Conservation (phyloP, 345 rosid genomes). For the Eucalyptus melliodora region DNA sequence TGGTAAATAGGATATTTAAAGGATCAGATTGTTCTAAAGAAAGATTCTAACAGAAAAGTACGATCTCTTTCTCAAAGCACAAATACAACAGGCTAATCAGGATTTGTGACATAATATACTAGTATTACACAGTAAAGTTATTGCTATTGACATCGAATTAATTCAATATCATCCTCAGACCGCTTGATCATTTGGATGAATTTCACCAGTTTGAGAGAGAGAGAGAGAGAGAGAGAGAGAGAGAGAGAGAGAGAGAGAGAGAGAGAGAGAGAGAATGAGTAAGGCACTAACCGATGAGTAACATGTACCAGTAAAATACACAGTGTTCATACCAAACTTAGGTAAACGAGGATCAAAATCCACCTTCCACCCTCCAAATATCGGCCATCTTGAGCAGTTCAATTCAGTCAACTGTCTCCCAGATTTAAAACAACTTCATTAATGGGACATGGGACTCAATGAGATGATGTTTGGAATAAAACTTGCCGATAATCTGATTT, state of each 20-base stretch:
- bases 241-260: too few species aligned
- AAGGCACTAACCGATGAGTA: too few species aligned
- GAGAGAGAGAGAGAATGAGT: too few species aligned
- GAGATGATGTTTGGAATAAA: not conserved
- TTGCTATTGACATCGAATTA: not conserved
- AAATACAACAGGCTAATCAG: not conserved
- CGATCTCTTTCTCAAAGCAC: not conserved
- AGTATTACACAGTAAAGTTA: too few species aligned
- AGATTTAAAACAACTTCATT: not conserved
- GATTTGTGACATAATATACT: not conserved
- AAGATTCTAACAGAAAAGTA: not conserved
- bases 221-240: too few species aligned
- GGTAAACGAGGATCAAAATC: not conserved
- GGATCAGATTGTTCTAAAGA: not conserved
- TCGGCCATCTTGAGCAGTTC: not conserved
- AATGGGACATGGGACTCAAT: not conserved
- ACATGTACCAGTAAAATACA: too few species aligned
- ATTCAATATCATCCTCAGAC: not conserved
- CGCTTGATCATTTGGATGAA: not conserved
- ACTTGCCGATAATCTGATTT: not conserved
- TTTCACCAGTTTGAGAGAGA: not conserved
- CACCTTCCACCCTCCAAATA: not conserved
- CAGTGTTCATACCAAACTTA: too few species aligned
- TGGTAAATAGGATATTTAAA: not conserved
- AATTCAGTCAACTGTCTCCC: not conserved